Conservation (phyloP, 345 rosid genomes). For the Eucalyptus decipiens region DNA sequence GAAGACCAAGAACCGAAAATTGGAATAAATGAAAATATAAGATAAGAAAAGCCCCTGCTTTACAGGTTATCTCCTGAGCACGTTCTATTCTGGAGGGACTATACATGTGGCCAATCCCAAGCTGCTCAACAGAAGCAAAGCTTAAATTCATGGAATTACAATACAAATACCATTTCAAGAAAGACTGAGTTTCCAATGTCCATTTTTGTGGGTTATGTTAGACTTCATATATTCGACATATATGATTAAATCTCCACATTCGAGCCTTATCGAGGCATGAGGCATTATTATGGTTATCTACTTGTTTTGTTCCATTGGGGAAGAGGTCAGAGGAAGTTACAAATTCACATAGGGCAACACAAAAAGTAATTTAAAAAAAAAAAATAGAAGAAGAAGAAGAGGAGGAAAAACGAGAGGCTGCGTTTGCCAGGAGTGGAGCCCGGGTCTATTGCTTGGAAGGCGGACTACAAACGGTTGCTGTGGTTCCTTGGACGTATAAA, state of each 20-base stretch:
- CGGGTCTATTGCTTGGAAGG: constrained; percentile 86
- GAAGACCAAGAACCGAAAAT: not conserved
- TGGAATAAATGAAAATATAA: not conserved
- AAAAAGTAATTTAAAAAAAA: not conserved
- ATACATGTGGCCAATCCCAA: not conserved
- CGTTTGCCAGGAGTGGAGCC: constrained; percentile 88
- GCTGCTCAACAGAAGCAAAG: not conserved
- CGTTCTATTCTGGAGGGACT: not conserved
- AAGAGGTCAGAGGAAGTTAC: not conserved
- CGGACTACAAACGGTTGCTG: constrained; percentile 58
- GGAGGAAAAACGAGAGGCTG: not conserved
- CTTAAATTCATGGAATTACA: too few relatives aligned
- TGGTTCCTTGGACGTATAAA: not conserved
- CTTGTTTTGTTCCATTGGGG: not conserved
- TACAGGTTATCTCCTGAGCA: not conserved
- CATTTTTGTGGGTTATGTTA: not conserved
- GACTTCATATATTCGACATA: not conserved
- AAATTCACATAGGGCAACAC: not conserved
- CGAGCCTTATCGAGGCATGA: not conserved
- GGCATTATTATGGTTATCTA: not conserved
- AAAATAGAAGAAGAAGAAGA: not conserved
- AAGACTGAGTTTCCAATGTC: not conserved
- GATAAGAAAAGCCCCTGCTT: not conserved
- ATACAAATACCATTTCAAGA: too few relatives aligned
- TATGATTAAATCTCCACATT: not conserved